Evolutionary conservation across 1,284 basidiomycete genomes (phyloP).

Genomic region (Meira nashicola): DNA sequence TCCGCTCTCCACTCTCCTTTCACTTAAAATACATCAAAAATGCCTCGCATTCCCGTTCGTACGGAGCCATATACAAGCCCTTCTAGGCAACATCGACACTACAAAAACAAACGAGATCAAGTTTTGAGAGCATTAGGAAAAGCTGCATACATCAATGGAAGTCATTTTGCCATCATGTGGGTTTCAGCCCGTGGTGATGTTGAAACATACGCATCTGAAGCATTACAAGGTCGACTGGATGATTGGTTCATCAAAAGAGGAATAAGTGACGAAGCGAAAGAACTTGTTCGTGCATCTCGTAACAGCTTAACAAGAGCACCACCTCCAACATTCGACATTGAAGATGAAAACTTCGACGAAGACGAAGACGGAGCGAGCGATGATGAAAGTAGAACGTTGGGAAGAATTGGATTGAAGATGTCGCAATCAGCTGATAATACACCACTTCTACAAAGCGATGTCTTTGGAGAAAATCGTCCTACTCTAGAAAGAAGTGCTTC

Average conservation of each 20-base stretch:
- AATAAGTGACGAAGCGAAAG: constrained; percentile 40
- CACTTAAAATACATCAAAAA: constrained; percentile 19
- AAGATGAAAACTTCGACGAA: constrained; percentile 6
- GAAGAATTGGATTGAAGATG: not conserved
- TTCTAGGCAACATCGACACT: constrained; percentile 58
- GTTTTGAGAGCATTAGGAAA: constrained; percentile 58
- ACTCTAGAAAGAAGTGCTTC: not conserved
- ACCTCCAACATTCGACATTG: constrained; percentile 4
- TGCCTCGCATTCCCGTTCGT: constrained; percentile 59
- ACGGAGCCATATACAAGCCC: constrained; percentile 58
- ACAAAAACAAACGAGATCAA: constrained; percentile 59
- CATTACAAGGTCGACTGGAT: constrained; percentile 38
- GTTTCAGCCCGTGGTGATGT: constrained; percentile 58
- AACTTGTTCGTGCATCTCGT: constrained; percentile 20
- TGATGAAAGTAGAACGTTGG: not conserved
- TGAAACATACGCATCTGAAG: constrained; percentile 59
- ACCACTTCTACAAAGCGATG: constrained; percentile 6
- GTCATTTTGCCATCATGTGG: constrained; percentile 59
- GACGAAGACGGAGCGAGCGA: constrained; percentile 14
- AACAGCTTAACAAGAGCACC: not conserved
- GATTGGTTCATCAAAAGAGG: constrained; percentile 45
- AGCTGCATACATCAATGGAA: constrained; percentile 56
- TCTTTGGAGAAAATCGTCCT: constrained; percentile 8
- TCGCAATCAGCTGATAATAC: constrained; percentile 1
- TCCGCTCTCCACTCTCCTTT: not conserved